Evolutionary conservation across 148 eudicot genomes (phyloP).

Genomic region (Rhododendron vialii): DNA sequence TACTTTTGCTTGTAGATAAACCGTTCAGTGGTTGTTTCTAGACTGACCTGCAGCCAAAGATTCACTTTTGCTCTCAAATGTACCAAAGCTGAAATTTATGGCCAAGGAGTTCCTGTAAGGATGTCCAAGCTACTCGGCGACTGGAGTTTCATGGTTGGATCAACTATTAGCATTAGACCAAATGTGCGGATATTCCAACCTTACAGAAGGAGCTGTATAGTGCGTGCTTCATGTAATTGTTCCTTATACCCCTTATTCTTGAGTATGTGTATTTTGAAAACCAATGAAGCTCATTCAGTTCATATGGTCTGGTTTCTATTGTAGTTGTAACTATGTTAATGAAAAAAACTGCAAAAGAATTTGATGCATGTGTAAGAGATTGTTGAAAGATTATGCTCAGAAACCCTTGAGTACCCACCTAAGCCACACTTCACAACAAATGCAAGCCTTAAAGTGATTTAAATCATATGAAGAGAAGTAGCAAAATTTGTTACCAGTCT

Average conservation of each 20-base stretch:
- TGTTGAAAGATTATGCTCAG: background rate
- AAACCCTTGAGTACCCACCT: background rate
- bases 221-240: constrained; percentile 59
- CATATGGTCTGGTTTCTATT: background rate
- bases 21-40: constrained; percentile 12
- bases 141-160: constrained; percentile 50
- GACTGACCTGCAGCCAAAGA: constrained; percentile 24
- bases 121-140: constrained; percentile 23
- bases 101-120: constrained; percentile 20
- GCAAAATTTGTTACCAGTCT: background rate
- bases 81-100: constrained; percentile 22
- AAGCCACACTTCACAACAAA: background rate
- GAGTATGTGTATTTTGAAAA: background rate
- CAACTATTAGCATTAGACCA: constrained; percentile 28
- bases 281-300: background rate
- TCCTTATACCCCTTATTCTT: background rate
- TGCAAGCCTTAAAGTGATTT: background rate
- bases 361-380: background rate
- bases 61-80: constrained; percentile 22
- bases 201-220: constrained; percentile 29
- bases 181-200: constrained; percentile 15
- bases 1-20: constrained; percentile 37
- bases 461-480: background rate
- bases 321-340: background rate
- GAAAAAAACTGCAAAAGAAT: background rate